These are phyloP conservation scores for Huntiella savannae DNA, from an alignment of 2,329 filamentous ascomycete genomes.

Conservation along the genomic window DNA sequence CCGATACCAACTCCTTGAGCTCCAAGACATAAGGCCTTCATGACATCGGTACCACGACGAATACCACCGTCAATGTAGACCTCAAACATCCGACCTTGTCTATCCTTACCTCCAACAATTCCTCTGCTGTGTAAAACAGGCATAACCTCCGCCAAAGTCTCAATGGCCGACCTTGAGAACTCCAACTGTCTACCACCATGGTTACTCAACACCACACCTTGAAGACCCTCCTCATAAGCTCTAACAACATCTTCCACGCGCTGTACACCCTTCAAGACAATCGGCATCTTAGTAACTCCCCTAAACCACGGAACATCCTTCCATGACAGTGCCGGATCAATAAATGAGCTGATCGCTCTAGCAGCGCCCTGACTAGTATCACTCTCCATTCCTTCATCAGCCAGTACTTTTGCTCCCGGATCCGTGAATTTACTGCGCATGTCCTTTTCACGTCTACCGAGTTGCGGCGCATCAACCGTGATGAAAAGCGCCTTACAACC, in stretches of 20 bases:
- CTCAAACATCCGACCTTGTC: slow-evolving; percentile 37
- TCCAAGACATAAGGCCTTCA: slow-evolving; percentile 86
- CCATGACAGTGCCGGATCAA: slow-evolving; percentile 88
- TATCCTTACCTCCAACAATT: slow-evolving; percentile 34
- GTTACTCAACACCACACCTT: slow-evolving; percentile 87
- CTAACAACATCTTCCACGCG: slow-evolving; percentile 83
- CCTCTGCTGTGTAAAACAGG: slow-evolving; percentile 59
- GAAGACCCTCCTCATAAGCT: slow-evolving; percentile 63
- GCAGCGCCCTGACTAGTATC: slow-evolving; percentile 86
- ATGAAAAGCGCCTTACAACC: slow-evolving; percentile 96
- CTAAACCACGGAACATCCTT: slow-evolving; percentile 87
- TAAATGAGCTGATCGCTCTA: slow-evolving; percentile 87
- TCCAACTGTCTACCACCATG: slow-evolving; percentile 91
- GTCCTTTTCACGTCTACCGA: slow-evolving; percentile 89
- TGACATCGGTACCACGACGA: slow-evolving; percentile 75
- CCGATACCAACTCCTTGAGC: slow-evolving; percentile 88
- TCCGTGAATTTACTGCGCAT: slow-evolving; percentile 90
- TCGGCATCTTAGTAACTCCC: slow-evolving; percentile 80
- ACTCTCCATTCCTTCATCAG: slow-evolving; percentile 40
- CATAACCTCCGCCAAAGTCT: slow-evolving; percentile 86
- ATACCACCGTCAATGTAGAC: slow-evolving; percentile 84
- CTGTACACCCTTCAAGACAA: slow-evolving; percentile 92
- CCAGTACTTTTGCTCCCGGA: slow-evolving; percentile 65
- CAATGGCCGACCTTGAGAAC: slow-evolving; percentile 71
- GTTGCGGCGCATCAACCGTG: slow-evolving; percentile 90